Conservation (phyloP, 2,329 filamentous ascomycete genomes). For the Dactylella cylindrospora region DNA sequence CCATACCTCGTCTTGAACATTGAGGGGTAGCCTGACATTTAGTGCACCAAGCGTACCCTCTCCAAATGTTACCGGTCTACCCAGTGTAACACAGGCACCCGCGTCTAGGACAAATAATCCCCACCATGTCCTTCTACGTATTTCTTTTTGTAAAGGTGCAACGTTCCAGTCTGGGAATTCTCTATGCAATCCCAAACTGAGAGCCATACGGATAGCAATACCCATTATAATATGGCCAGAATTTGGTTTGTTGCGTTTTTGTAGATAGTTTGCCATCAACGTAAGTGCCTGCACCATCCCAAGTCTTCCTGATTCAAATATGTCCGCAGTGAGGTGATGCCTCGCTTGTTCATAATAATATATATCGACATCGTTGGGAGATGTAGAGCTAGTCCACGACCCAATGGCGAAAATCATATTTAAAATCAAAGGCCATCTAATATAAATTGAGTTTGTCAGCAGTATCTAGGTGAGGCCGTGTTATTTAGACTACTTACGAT, state of each 20-base stretch:
- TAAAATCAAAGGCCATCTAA: constrained; percentile 51
- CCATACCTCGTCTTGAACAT: constrained; percentile 55
- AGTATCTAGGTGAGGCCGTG: neutral
- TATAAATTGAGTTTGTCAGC: constrained; percentile 11
- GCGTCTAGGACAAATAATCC: constrained; percentile 55
- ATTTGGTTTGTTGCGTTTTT: constrained; percentile 59
- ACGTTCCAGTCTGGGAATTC: constrained; percentile 53
- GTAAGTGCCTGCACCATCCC: constrained; percentile 51
- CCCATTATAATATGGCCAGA: constrained; percentile 59
- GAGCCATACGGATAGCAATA: constrained; percentile 57
- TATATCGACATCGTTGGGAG: constrained; percentile 39
- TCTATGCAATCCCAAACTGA: constrained; percentile 58
- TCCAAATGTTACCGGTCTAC: constrained; percentile 54
- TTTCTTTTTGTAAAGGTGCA: constrained; percentile 51
- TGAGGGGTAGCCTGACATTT: constrained; percentile 53
- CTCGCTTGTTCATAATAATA: constrained; percentile 41
- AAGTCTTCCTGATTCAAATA: constrained; percentile 50
- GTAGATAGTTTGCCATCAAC: constrained; percentile 56
- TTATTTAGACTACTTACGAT: no score
- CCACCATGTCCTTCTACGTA: constrained; percentile 53
- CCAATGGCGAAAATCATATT: constrained; percentile 53
- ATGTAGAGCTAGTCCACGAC: constrained; percentile 51
- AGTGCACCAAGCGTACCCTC: constrained; percentile 53
- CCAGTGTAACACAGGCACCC: constrained; percentile 56
- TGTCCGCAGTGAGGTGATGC: constrained; percentile 41